Base-by-base conservation (phyloP, 2,329 filamentous ascomycete genomes). In the Trichoderma harzianum region DNA sequence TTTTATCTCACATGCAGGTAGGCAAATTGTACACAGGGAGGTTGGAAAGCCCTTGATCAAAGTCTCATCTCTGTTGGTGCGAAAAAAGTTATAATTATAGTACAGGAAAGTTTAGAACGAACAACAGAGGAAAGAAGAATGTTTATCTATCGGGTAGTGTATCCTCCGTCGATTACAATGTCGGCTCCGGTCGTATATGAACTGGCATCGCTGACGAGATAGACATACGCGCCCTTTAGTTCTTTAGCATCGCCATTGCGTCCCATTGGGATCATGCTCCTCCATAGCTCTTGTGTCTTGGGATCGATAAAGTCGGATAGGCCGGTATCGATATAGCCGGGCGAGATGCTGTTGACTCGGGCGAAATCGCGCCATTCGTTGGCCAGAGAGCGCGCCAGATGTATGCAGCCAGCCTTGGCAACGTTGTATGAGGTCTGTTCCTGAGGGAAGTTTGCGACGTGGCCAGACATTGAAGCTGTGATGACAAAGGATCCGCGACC, bases 211-310 rank as follows among this genome's bases (percentile, higher is more conserved):
- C 88, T 91, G 39, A 92, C 89, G 51, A 95, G 86, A 81, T 93
- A 95, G 66, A 95, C 84, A 79, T 92, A 95, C n/a, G 91, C 91
- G 8, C 90, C 91, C 83, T 93, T 93, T 75, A 94, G 83, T 84
- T 94, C 92, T 76, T 90, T 88, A 2, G 88, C 84, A 68, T 89
- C 82, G 5, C 91, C 92, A 77, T 93, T 89, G 76, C 92, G 84
- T 51, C 87, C 90, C 87, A 94, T 89, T 61, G 91, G 91, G 67
- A 92, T 93, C 86, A 93, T 93, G 78, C 88, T 87, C 78, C 87
- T 86, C 92, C 92, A 94, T 73, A 93, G 86, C 69, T 89, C 85
- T 84, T 93, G 92, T 14, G 88, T 92, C 79, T 92, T 88, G 28
- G 84, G 74, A 8, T 88, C 85, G n/a, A 91, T 85, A 74, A 92